phyloP scores from a whole-genome alignment of 495 filamentous ascomycete species.

The Aspergillus kassunensis region DNA sequence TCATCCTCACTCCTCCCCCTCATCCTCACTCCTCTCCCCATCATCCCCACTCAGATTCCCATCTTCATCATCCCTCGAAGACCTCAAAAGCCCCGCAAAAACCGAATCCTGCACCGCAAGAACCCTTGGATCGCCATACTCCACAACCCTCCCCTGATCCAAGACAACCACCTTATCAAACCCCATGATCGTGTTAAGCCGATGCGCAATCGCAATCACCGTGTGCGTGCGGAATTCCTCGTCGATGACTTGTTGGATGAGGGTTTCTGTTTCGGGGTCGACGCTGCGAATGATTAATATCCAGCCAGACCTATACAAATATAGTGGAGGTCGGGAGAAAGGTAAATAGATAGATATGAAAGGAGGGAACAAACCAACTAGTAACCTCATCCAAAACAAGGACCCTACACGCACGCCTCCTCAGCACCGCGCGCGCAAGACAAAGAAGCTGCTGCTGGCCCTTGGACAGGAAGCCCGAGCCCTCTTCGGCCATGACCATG shows the following conservation, averaged over 20 bases:
- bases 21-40: too few species aligned
- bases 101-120: slow-evolving; percentile 1
- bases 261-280: slow-evolving; percentile 41
- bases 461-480: too few species aligned
- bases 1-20: too few species aligned
- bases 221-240: slow-evolving; percentile 47
- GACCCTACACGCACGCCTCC: slow-evolving; percentile 1
- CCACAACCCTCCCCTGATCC: slow-evolving; percentile 21
- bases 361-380: slow-evolving; percentile 25
- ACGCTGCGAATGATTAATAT: too few species aligned
- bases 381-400: slow-evolving; percentile 20
- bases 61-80: too few species aligned
- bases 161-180: slow-evolving; percentile 35
- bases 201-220: slow-evolving; percentile 52
- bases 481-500: too few species aligned
- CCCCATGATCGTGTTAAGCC: slow-evolving; percentile 43
- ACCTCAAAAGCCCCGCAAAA: too few species aligned
- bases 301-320: too few species aligned
- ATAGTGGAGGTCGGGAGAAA: too few species aligned
- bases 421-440: slow-evolving; percentile 10
- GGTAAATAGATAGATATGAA: too few species aligned
- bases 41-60: too few species aligned
- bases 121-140: slow-evolving; percentile 1
- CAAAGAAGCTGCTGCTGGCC: slow-evolving; percentile 13
- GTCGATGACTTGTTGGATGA: slow-evolving; percentile 48